Conservation (phyloP, 2,329 filamentous ascomycete genomes). For the Emydomyces testavorans region DNA sequence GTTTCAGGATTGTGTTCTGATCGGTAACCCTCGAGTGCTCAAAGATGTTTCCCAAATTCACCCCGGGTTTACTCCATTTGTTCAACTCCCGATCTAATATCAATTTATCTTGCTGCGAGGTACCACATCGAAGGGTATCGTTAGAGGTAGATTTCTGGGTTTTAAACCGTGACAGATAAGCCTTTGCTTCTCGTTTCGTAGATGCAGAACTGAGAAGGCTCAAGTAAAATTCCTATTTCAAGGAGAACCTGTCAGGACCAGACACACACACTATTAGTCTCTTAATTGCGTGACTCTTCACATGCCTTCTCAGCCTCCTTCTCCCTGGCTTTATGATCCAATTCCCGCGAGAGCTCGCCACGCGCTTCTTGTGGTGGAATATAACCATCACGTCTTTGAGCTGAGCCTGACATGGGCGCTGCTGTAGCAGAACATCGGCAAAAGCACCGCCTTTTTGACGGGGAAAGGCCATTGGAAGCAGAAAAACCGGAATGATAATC, state of each 20-base stretch:
- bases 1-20: conserved; percentile 49
- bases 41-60: conserved; percentile 53
- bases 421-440: conserved; percentile 9
- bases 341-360: conserved; percentile 19
- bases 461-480: conserved; percentile 7
- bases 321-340: conserved; percentile 34
- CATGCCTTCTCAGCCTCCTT: conserved; percentile 35
- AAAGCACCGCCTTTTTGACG: conserved; percentile 15
- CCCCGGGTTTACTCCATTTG: conserved; percentile 32
- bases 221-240: conserved; percentile 63
- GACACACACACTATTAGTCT: too few species aligned
- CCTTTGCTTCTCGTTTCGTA: conserved; percentile 83
- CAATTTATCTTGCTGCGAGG: conserved; percentile 17
- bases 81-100: not conserved
- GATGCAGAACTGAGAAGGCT: conserved; percentile 79
- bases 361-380: not conserved
- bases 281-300: not conserved
- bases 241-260: not conserved
- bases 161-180: conserved; percentile 80
- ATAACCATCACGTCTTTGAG: conserved; percentile 3
- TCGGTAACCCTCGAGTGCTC: conserved; percentile 47
- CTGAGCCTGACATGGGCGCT: not conserved
- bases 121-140: conserved; percentile 18
- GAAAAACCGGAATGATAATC: conserved; percentile 5
- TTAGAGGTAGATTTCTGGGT: conserved; percentile 20